Conservation (phyloP, 371 early-diverging fungal species). For the Aphelidium insulamus region DNA sequence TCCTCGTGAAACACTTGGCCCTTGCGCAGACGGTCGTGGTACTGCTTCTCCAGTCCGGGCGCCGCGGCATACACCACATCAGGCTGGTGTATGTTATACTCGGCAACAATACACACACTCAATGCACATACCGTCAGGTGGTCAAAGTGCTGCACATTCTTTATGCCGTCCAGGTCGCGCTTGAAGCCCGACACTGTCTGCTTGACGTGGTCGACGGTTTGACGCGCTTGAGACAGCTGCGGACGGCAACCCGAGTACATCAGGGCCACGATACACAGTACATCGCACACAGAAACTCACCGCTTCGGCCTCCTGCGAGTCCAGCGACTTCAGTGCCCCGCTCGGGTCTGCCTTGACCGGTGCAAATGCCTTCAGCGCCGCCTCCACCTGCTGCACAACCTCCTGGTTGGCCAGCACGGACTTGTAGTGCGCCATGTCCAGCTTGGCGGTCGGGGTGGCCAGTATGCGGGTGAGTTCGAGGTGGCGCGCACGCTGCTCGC, state of each 20-base stretch:
- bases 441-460: too few relatives aligned
- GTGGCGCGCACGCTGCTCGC: too few relatives aligned
- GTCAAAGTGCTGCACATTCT: conserved; percentile 25
- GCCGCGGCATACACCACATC: too few relatives aligned
- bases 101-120: too few relatives aligned
- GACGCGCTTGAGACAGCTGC: conserved; percentile 19
- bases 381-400: conserved; percentile 21
- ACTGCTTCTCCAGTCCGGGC: too few relatives aligned
- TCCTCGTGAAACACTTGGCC: too few relatives aligned
- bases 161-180: conserved; percentile 20
- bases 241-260: conserved; percentile 1
- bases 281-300: conserved; percentile 7
- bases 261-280: not conserved
- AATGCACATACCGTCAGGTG: conserved; percentile 22
- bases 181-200: conserved; percentile 19
- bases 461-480: too few relatives aligned
- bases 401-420: conserved; percentile 14
- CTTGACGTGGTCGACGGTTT: conserved; percentile 15
- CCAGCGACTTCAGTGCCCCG: conserved; percentile 18
- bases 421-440: conserved; percentile 20
- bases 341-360: conserved; percentile 18
- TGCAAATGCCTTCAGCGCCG: conserved; percentile 12
- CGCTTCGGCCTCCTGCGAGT: conserved; percentile 16
- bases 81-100: too few relatives aligned
- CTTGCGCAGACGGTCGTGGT: too few relatives aligned